Evolutionary conservation across 225 moss, liverwort and hornwort genomes (phyloP), one percentile per base, ranked within the genome.

Genomic region (Thuidium tamariscinum): DNA sequence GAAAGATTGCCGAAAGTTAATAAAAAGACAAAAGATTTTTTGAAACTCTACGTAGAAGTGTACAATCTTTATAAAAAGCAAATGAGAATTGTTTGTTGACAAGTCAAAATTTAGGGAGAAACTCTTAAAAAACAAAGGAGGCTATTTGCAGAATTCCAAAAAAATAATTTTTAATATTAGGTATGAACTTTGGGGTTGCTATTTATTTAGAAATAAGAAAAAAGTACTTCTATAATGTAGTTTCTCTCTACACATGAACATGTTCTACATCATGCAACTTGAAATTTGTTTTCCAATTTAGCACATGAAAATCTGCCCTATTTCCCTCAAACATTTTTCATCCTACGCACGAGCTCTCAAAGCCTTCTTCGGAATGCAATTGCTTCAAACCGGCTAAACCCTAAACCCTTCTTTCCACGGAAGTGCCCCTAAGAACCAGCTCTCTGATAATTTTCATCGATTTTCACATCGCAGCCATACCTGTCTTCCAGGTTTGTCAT

Each of bases 401-500:
- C 70, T 68, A 68, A 21, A 5, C n/a, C 13, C 74, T 13, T 34
- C 34, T 51, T 10, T 10, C 46, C 16, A 16, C 19, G 7, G 30
- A 51, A 36, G 25, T 32, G 77, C 76, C 64, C 30, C 20, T 1
- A 7, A 14, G 23, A 82, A 10, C 67, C 74, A 79, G 37, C 22
- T 12, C 6, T 1, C 13, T 4, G 7, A 36, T 51, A 76, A 64
- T 77, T 89, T 81, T 72, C 70, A 12, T 83, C 62, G 57, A 56
- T 61, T 68, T 54, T 74, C n/a, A 62, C 36, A 62, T 23, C 68
- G 84, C 77, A 81, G 79, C 84, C 86, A 88, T 88, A 84, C 84
- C 66, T 62, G 71, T 77, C 86, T 84, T 82, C 82, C 84, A 84
- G 90, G 92, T 92, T 44, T 25, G 77, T 86, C 37, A 14, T 52